phyloP scores from a whole-genome alignment of 2,329 filamentous ascomycete genomes.

The Myotisia sp. region DNA sequence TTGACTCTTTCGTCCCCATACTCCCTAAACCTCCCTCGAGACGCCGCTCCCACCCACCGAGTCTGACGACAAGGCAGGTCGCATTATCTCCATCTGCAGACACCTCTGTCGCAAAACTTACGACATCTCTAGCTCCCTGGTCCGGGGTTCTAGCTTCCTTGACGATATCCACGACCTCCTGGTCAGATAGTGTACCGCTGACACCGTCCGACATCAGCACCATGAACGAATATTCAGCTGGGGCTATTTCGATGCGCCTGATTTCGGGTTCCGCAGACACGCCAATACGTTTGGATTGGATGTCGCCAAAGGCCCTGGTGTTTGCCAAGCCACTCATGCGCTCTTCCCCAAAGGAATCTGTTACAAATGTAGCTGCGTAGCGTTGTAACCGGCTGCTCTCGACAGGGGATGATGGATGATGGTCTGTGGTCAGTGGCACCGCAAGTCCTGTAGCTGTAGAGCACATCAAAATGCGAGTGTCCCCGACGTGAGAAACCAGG shows the following conservation, averaged over 20 bases:
- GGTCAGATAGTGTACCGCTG: constrained; percentile 70
- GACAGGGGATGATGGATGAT: constrained; percentile 76
- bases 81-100: constrained; percentile 50
- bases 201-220: constrained; percentile 83
- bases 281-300: constrained; percentile 78
- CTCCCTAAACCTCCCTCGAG: constrained; percentile 74
- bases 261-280: constrained; percentile 91
- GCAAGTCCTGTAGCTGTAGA: constrained; percentile 69
- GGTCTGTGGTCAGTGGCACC: constrained; percentile 71
- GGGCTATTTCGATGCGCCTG: constrained; percentile 58
- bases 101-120: constrained; percentile 80
- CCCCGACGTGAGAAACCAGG: constrained; percentile 79
- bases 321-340: constrained; percentile 89
- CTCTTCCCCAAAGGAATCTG: constrained; percentile 94
- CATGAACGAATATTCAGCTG: constrained; percentile 78
- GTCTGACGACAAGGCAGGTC: constrained; percentile 47
- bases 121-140: constrained; percentile 62
- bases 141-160: constrained; percentile 90
- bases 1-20: constrained; percentile 78
- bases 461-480: constrained; percentile 82
- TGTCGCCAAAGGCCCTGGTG: constrained; percentile 85
- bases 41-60: constrained; percentile 51
- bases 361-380: constrained; percentile 75
- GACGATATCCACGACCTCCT: constrained; percentile 90
- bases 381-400: constrained; percentile 73